Evolutionary conservation across 805 yeast species (phyloP).

Genomic region (Saccharomyces eubayanus): DNA sequence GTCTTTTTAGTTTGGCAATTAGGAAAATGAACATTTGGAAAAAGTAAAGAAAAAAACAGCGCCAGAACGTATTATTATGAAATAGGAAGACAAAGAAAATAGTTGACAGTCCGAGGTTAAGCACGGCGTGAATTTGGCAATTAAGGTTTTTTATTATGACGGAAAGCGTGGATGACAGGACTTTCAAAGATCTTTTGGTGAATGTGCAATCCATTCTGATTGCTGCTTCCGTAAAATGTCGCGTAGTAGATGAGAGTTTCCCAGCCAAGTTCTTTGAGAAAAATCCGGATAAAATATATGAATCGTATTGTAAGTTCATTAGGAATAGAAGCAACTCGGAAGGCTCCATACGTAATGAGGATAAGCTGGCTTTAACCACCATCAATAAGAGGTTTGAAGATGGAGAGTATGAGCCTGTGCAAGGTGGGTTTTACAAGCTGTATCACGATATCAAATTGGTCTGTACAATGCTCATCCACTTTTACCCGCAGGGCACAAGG

Average conservation of each 20-base stretch:
- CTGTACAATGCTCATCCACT: slow-evolving; percentile 40
- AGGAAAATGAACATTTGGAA: background rate
- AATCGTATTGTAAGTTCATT: slow-evolving; percentile 35
- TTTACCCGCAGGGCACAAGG: slow-evolving; percentile 41
- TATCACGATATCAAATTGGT: slow-evolving; percentile 63
- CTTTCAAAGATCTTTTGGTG: background rate
- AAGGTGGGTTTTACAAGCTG: slow-evolving; percentile 42
- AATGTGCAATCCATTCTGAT: background rate
- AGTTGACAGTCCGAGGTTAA: background rate
- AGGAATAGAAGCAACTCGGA: slow-evolving; percentile 20
- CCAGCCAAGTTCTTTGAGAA: slow-evolving; percentile 43
- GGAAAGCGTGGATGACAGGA: background rate
- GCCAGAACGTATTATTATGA: background rate
- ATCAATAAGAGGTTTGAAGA: slow-evolving; percentile 36
- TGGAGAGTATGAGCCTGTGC: slow-evolving; percentile 32
- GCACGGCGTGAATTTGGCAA: background rate
- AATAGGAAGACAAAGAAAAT: slow-evolving; percentile 1
- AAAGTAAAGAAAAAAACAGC: background rate
- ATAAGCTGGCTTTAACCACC: slow-evolving; percentile 29
- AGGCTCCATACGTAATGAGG: slow-evolving; percentile 19
- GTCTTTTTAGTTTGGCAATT: background rate
- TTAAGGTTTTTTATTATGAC: background rate
- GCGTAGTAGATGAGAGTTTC: slow-evolving; percentile 30
- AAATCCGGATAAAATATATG: slow-evolving; percentile 36
- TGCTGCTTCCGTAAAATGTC: slow-evolving; percentile 28